phyloP scores from a whole-genome alignment of 345 rosid species.

The Viola odorata region DNA sequence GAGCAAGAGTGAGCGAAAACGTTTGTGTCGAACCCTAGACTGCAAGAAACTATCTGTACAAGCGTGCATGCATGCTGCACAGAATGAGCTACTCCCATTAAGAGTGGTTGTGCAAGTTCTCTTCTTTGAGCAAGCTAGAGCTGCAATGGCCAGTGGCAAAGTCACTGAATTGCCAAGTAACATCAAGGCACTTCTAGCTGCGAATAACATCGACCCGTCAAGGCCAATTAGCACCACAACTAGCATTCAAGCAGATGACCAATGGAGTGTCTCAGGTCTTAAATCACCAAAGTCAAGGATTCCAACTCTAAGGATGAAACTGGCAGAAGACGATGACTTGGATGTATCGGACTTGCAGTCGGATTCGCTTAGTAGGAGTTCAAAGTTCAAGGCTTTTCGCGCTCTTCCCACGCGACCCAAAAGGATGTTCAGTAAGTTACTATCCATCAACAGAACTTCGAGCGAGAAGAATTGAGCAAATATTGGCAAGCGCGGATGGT shows the following conservation, averaged over 20 bases:
- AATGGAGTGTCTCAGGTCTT: constrained; percentile 93
- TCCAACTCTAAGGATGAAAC: constrained; percentile 74
- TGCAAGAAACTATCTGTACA: constrained; percentile 93
- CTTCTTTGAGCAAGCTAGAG: constrained; percentile 90
- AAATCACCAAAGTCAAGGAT: constrained; percentile 63
- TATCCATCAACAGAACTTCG: constrained; percentile 34
- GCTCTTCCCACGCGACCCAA: constrained; percentile 57
- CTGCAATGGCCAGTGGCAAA: constrained; percentile 60
- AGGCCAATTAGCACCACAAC: constrained; percentile 65
- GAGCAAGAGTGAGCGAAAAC: constrained; percentile 79
- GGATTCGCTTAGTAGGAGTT: constrained; percentile 53
- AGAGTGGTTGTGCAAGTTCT: constrained; percentile 96
- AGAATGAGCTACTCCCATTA: constrained; percentile 79
- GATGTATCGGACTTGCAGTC: constrained; percentile 51
- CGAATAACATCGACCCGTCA: constrained; percentile 72
- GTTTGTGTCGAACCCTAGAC: constrained; percentile 71
- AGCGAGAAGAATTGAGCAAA: constrained; percentile 46
- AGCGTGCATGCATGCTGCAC: constrained; percentile 98
- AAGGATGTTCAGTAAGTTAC: constrained; percentile 41
- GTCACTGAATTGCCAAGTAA: constrained; percentile 71
- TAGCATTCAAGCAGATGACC: constrained; percentile 64
- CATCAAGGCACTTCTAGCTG: constrained; percentile 74
- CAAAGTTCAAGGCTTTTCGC: constrained; percentile 66
- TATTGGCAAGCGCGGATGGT: constrained; percentile 26
- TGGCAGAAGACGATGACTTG: constrained; percentile 69